phyloP scores from a whole-genome alignment of 495 filamentous ascomycete species.

The Aspergillus incahuasiensis region DNA sequence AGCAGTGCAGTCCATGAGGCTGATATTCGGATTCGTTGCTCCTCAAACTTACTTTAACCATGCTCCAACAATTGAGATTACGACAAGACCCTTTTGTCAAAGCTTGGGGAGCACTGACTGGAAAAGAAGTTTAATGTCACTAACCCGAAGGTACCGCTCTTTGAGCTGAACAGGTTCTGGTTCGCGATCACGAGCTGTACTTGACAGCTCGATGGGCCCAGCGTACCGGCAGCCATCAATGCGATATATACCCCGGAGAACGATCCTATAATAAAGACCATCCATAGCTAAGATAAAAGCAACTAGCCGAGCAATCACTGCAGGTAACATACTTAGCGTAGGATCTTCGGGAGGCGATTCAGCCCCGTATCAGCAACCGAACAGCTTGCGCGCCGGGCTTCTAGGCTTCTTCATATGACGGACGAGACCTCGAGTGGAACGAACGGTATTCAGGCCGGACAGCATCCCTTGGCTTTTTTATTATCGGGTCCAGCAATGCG shows the following conservation, averaged over 20 bases:
- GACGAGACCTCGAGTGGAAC: neutral
- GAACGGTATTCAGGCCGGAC: neutral
- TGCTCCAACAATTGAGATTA: conserved; percentile 1
- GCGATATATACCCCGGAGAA: neutral
- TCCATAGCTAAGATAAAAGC: neutral
- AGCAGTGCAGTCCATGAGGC: neutral
- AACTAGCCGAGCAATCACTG: neutral
- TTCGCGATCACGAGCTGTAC: conserved; percentile 8
- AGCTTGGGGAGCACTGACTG: conserved; percentile 3
- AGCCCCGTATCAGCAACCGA: neutral
- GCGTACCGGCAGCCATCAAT: neutral
- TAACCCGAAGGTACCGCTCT: conserved; percentile 18
- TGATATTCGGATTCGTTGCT: conserved; percentile 1
- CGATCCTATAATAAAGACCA: neutral
- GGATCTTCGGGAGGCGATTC: neutral
- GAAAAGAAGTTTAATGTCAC: conserved; percentile 10
- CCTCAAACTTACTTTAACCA: neutral
- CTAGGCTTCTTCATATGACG: neutral
- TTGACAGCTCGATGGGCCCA: neutral
- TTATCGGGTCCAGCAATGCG: neutral
- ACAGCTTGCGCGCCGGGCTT: neutral
- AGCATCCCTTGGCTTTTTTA: neutral
- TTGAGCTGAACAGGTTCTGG: conserved; percentile 13
- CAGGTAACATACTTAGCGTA: neutral
- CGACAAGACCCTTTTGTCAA: conserved; percentile 3